A percentile compares a stretch with the other conserved stretches of the same genome.
Evolutionary conservation across 805 yeast species (phyloP).

Genomic region (Nakazawaea molendinolei): DNA sequence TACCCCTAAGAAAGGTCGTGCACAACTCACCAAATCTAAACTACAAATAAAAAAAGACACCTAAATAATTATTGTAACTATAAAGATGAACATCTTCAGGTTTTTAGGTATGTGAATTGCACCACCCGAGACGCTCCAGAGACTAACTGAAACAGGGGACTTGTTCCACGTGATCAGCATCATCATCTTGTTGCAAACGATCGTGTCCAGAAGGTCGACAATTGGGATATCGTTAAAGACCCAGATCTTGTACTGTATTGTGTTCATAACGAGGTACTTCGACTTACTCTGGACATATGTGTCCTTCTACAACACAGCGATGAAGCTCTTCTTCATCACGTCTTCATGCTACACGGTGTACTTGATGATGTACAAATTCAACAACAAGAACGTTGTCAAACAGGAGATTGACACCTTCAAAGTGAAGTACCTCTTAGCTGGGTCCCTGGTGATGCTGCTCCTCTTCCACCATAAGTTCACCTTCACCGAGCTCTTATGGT

Average conservation of each 20-base stretch:
- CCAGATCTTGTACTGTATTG: conserved; percentile 70
- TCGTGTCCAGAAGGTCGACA: conserved; percentile 55
- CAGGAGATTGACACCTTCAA: conserved; percentile 68
- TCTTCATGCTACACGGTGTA: conserved; percentile 72
- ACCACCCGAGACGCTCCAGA: neutral
- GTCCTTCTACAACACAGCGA: conserved; percentile 67
- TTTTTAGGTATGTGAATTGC: conserved; percentile 16
- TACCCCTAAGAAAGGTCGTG: too few species aligned
- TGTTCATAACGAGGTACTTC: conserved; percentile 66
- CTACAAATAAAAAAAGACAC: neutral
- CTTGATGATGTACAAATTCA: conserved; percentile 58
- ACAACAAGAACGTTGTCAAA: conserved; percentile 36
- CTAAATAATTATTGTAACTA: neutral
- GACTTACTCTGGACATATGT: conserved; percentile 52
- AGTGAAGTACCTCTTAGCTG: conserved; percentile 61
- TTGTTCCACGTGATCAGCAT: conserved; percentile 78
- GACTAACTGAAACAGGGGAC: conserved; percentile 44
- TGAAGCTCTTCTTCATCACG: conserved; percentile 77
- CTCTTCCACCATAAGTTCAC: conserved; percentile 64
- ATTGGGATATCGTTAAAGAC: conserved; percentile 88
- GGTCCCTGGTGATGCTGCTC: conserved; percentile 48
- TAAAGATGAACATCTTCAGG: conserved; percentile 34
- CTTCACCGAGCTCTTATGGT: conserved; percentile 66
- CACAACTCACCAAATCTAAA: too few species aligned
- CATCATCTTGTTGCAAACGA: conserved; percentile 65